Conservation (phyloP, 2,329 filamentous ascomycete genomes). For the Colletotrichum horii region DNA sequence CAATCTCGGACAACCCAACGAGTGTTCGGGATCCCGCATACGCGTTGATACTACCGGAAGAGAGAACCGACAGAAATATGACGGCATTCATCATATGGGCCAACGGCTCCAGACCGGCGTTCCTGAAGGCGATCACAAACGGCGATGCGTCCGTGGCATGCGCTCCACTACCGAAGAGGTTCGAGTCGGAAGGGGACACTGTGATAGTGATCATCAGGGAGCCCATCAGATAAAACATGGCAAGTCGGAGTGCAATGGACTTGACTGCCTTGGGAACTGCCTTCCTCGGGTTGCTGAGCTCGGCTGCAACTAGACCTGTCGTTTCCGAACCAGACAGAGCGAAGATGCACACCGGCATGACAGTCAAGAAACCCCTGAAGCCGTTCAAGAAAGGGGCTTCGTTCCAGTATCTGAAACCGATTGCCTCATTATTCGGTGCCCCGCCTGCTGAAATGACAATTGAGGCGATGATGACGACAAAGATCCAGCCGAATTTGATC, state of each 20-base stretch:
- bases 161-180: constrained; percentile 42
- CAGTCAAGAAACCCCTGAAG: constrained; percentile 56
- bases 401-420: constrained; percentile 52
- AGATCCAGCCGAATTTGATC: constrained; percentile 52
- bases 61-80: constrained; percentile 50
- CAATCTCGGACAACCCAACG: constrained; percentile 45
- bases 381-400: constrained; percentile 38
- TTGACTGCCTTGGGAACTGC: constrained; percentile 47
- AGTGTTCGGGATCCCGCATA: constrained; percentile 47
- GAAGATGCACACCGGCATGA: constrained; percentile 53
- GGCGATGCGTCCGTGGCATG: constrained; percentile 45
- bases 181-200: constrained; percentile 38
- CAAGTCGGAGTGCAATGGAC: constrained; percentile 49
- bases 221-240: constrained; percentile 48
- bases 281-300: constrained; percentile 44
- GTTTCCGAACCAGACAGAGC: constrained; percentile 55
- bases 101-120: constrained; percentile 40
- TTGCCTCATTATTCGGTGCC: constrained; percentile 34
- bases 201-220: constrained; percentile 49
- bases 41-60: constrained; percentile 44
- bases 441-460: constrained; percentile 47
- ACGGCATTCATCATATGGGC: constrained; percentile 54
- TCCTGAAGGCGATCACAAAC: constrained; percentile 47
- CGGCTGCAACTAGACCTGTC: constrained; percentile 46
- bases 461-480: constrained; percentile 49